Conservation (phyloP, 2,329 filamentous ascomycete genomes). For the Colletotrichum sp. region DNA sequence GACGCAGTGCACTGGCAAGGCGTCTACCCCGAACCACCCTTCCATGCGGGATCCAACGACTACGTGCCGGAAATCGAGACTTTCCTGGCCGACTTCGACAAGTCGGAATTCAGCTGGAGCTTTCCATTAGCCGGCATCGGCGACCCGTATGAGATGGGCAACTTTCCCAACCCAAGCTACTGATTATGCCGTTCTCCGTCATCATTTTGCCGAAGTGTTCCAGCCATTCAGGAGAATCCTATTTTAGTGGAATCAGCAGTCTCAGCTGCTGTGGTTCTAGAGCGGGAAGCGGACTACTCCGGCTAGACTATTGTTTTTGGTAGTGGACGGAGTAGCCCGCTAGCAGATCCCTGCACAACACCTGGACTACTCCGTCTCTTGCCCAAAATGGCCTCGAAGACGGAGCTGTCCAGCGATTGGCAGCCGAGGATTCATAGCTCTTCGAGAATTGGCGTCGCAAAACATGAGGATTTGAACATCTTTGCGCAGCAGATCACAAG, state of each 20-base stretch:
- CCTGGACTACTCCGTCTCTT: neutral
- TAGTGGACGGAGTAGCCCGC: neutral
- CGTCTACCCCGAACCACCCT: neutral
- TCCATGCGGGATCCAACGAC: neutral
- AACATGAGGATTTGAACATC: neutral
- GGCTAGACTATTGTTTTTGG: neutral
- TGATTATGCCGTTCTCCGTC: neutral
- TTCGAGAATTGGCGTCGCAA: neutral
- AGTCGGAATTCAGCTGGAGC: slow-evolving; percentile 20
- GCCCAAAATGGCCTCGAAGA: neutral
- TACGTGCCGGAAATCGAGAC: slow-evolving; percentile 15
- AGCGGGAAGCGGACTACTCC: neutral
- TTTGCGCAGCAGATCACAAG: neutral
- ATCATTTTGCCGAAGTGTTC: neutral
- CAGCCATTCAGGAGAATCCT: neutral
- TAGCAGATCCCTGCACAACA: neutral
- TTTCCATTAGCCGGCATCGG: slow-evolving; percentile 7
- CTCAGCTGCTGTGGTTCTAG: neutral
- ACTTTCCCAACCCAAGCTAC: neutral
- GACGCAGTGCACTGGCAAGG: slow-evolving; percentile 1
- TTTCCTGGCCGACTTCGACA: slow-evolving; percentile 19
- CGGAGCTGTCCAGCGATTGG: neutral
- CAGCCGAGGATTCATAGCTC: neutral
- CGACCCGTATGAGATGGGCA: neutral
- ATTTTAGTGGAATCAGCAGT: neutral